Evolutionary conservation across 106 monocot species (phyloP).

Genomic region (Dioscorea dumetorum): DNA sequence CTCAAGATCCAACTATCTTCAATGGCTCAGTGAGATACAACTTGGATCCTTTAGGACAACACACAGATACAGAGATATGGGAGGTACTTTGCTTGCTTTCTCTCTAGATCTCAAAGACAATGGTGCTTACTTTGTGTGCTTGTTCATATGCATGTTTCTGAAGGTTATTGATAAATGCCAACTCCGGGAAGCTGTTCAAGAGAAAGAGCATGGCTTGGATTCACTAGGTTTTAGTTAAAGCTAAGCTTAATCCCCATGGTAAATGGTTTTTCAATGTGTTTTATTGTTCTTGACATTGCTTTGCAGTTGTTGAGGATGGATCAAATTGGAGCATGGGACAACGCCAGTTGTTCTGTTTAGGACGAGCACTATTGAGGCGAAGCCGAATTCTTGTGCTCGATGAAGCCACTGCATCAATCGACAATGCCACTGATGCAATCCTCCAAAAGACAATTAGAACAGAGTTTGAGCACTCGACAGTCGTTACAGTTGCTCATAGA

Average conservation of each 20-base stretch:
- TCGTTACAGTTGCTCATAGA: constrained; percentile 94
- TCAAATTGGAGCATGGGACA: constrained; percentile 99
- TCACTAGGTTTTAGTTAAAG: constrained; percentile 42
- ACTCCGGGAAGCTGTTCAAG: constrained; percentile 64
- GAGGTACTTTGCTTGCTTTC: constrained; percentile 37
- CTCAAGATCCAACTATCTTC: constrained; percentile 94
- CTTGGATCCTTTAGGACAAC: constrained; percentile 71
- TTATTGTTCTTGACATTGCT: not conserved
- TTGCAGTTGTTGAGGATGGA: constrained; percentile 79
- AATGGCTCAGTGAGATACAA: constrained; percentile 82
- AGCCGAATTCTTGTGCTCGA: constrained; percentile 81
- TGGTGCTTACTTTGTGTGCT: not conserved
- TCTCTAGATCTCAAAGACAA: not conserved
- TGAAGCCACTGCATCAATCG: constrained; percentile 97
- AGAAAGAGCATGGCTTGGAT: constrained; percentile 68
- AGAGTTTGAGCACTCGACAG: constrained; percentile 76
- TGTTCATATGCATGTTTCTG: not conserved
- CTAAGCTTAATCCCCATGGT: not conserved
- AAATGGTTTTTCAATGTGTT: not conserved
- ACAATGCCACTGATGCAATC: constrained; percentile 80
- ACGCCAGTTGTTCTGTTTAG: constrained; percentile 84
- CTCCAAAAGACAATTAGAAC: constrained; percentile 83
- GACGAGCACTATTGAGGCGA: constrained; percentile 72
- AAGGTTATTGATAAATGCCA: constrained; percentile 91
- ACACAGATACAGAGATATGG: constrained; percentile 75